Evolutionary conservation across 2,329 filamentous ascomycete species (phyloP), one percentile per base, ranked within the genome.

Genomic region (Trematosphaeria pertusa): DNA sequence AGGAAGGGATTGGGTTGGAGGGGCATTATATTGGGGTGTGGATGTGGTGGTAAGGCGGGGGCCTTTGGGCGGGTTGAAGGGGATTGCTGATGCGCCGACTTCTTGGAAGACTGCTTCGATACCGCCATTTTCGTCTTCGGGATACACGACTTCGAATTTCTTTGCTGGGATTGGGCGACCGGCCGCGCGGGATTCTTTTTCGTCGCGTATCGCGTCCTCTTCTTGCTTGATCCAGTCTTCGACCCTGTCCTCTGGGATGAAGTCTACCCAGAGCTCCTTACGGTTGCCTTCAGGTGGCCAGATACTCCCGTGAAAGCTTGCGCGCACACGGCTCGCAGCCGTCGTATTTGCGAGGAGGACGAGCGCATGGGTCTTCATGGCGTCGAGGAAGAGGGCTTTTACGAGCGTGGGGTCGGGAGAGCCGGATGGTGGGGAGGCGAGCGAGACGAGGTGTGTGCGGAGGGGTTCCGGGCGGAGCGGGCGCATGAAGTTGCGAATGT

Each of bases 401-500:
- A 96, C 77, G 10, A 83, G 73, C 26, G 82, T 77, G 5, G 81
- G 69, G 38, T 85, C 77, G 4, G 65, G 62, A 1, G 78, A 71
- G 2, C 78, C 70, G 15, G 75, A 69, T 1, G 82, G 76, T 1
- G 85, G 78, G 3, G 85, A 79, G 2, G 90, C 89, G 31, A 97
- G 81, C 5, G 81, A 75, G 33, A 82, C 68, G 4, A 97, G 78
- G 64, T 97, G 85, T 1, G 81, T 78, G 59, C 83, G 84, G 1
- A 97, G 81, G 14, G 79, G 77, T 19, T 78, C 75, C 0, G 85
- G 81, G 48, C 90, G 87, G 17, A 97, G 78, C 8, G 94, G 92
- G 36, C 93, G 87, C 84, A 95, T 92, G 43, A 97, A 84, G 62
- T 96, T 87, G 69, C 87, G 87, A 59, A 97, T 94, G 74, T 97